Conservation (phyloP, 2,329 filamentous ascomycete genomes). For the Colletotrichum sp. region DNA sequence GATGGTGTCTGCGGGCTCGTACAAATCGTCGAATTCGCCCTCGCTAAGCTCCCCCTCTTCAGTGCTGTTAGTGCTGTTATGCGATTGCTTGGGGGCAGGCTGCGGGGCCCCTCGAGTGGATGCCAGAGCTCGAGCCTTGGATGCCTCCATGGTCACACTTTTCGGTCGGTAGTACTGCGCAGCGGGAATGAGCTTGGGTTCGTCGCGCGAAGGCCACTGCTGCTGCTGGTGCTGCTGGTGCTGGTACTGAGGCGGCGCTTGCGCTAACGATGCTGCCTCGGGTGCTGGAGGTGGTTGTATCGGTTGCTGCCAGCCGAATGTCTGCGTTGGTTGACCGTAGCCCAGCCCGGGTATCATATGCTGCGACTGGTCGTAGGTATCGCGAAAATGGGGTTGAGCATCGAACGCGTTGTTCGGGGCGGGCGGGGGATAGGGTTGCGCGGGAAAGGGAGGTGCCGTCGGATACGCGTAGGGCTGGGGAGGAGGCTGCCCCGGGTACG, state of each 20-base stretch:
- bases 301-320: slow-evolving; percentile 6
- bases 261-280: not conserved
- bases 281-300: not conserved
- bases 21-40: slow-evolving; percentile 64
- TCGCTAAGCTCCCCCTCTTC: slow-evolving; percentile 83
- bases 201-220: slow-evolving; percentile 8
- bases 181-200: slow-evolving; percentile 22
- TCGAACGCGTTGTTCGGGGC: not conserved
- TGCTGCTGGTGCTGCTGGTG: not conserved
- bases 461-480: slow-evolving; percentile 14
- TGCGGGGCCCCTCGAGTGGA: not conserved
- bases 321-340: slow-evolving; percentile 5
- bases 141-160: slow-evolving; percentile 24
- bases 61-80: slow-evolving; percentile 19
- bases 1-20: slow-evolving; percentile 44
- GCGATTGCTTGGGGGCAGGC: not conserved
- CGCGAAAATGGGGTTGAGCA: not conserved
- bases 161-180: slow-evolving; percentile 17
- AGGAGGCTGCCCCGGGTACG: slow-evolving; percentile 30
- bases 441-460: not conserved
- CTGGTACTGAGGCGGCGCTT: not conserved
- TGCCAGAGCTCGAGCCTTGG: not conserved
- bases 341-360: slow-evolving; percentile 30
- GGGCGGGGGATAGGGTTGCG: slow-evolving; percentile 1
- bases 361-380: slow-evolving; percentile 23